phyloP scores from a whole-genome alignment of 352 stramenopile genomes.

The Globisporangium orthogonon region DNA sequence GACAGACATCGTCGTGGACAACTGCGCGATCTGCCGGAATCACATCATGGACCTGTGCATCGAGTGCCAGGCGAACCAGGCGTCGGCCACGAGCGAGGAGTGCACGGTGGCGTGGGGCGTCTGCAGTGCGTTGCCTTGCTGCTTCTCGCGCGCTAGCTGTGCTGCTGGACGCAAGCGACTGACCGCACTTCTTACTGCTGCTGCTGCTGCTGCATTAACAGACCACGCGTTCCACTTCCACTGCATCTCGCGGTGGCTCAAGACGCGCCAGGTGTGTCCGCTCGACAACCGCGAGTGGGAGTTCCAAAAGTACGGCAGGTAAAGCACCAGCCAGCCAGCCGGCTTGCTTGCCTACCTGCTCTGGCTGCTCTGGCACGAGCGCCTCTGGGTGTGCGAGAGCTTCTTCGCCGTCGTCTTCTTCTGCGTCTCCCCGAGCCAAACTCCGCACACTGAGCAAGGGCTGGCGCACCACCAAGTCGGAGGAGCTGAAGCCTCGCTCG shows the following conservation, averaged over 20 bases:
- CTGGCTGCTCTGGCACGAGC: too few relatives aligned
- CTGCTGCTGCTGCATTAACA: slow-evolving; percentile 76
- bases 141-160: neutral
- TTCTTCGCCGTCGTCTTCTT: too few relatives aligned
- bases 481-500: too few relatives aligned
- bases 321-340: slow-evolving; percentile 11
- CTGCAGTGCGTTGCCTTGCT: slow-evolving; percentile 54
- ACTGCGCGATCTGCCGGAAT: slow-evolving; percentile 98
- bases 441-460: too few relatives aligned
- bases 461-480: too few relatives aligned
- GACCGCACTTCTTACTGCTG: slow-evolving; percentile 40
- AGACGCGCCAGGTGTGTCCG: slow-evolving; percentile 97
- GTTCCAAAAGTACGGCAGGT: slow-evolving; percentile 96
- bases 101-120: slow-evolving; percentile 85
- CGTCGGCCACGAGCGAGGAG: slow-evolving; percentile 82
- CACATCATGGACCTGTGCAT: slow-evolving; percentile 99
- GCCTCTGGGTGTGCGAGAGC: too few relatives aligned
- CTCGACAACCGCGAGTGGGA: slow-evolving; percentile 99
- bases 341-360: too few relatives aligned
- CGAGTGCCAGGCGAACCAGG: slow-evolving; percentile 96
- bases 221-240: slow-evolving; percentile 99
- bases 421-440: too few relatives aligned
- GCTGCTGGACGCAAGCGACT: neutral
- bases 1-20: slow-evolving; percentile 84
- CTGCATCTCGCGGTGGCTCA: slow-evolving; percentile 99